Percentiles rank a stretch among this genome's conserved stretches.
These are phyloP conservation scores for Nakaseomyces kungkrabaensis DNA, from an alignment of 1,139 yeast genomes.

Conservation along the genomic window DNA sequence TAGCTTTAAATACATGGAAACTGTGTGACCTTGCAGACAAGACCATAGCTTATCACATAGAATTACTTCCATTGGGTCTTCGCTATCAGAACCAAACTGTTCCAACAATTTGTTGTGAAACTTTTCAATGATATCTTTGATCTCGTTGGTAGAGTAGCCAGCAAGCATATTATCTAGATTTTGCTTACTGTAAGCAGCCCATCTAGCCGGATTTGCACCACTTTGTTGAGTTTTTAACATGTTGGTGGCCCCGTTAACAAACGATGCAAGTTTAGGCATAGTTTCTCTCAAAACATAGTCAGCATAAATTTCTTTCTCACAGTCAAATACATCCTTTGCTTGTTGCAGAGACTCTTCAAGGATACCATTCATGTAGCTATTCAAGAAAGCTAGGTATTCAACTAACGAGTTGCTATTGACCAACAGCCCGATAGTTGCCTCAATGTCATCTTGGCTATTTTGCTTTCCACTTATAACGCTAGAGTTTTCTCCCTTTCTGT, in stretches of 20 bases:
- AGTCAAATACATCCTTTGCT: conserved; percentile 34
- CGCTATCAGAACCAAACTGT: conserved; percentile 42
- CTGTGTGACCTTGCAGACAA: conserved; percentile 41
- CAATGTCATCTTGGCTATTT: conserved; percentile 10
- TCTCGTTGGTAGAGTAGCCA: conserved; percentile 49
- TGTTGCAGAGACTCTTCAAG: conserved; percentile 24
- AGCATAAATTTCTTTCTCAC: conserved; percentile 38
- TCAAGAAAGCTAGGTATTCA: conserved; percentile 34
- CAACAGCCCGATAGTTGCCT: conserved; percentile 38
- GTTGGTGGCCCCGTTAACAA: conserved; percentile 56
- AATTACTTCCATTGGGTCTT: conserved; percentile 25
- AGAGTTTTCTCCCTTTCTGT: conserved; percentile 6
- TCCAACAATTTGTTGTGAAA: conserved; percentile 48
- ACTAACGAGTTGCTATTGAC: conserved; percentile 53
- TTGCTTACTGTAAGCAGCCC: conserved; percentile 55
- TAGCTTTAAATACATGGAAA: conserved; percentile 35
- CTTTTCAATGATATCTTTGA: conserved; percentile 45
- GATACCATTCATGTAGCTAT: conserved; percentile 12
- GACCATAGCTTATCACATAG: conserved; percentile 44
- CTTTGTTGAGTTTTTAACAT: conserved; percentile 30
- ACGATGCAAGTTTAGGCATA: conserved; percentile 56
- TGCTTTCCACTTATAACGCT: conserved; percentile 5
- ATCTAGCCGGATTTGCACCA: conserved; percentile 40
- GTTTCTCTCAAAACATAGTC: conserved; percentile 43
- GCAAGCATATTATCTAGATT: conserved; percentile 48